Evolutionary conservation across 345 rosid species (phyloP).

Genomic region (Cardamine chenopodiifolia): DNA sequence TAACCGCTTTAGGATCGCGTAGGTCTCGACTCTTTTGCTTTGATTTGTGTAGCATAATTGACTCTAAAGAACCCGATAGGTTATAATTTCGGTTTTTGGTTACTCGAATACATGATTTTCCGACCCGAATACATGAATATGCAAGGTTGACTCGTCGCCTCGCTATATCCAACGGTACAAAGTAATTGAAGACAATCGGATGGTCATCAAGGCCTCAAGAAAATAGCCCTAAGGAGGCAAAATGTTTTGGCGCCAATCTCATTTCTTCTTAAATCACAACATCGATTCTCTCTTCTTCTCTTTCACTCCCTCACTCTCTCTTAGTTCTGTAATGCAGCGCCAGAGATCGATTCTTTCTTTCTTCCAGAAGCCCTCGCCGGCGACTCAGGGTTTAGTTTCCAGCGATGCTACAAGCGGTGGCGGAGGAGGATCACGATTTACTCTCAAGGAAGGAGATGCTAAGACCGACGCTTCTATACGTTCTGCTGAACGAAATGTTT

Average conservation of each 20-base stretch:
- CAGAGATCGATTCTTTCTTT: conserved; percentile 77
- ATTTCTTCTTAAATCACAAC: neutral
- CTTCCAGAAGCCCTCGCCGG: conserved; percentile 63
- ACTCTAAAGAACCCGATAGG: no score
- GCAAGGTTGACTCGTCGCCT: no score
- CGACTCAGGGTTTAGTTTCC: conserved; percentile 35
- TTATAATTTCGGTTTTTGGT: no score
- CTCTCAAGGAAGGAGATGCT: conserved; percentile 36
- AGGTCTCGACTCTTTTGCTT: conserved; percentile 58
- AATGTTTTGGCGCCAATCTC: conserved; percentile 53
- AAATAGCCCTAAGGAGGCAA: conserved; percentile 1
- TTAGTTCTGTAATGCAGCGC: conserved; percentile 63
- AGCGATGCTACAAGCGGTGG: conserved; percentile 30
- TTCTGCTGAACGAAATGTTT: conserved; percentile 11
- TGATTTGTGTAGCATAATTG: conserved; percentile 68
- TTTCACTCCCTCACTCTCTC: neutral
- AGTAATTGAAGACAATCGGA: no score
- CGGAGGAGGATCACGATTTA: conserved; percentile 32
- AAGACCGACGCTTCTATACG: conserved; percentile 15
- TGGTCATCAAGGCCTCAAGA: no score
- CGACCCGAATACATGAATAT: no score
- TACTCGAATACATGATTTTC: no score
- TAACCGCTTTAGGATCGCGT: conserved; percentile 74
- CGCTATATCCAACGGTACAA: no score
- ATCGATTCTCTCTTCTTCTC: neutral